A percentile compares a stretch with the other conserved stretches of the same genome.
Evolutionary conservation across 2,329 filamentous ascomycete genomes (phyloP).

Genomic region (Colletotrichum karsti): DNA sequence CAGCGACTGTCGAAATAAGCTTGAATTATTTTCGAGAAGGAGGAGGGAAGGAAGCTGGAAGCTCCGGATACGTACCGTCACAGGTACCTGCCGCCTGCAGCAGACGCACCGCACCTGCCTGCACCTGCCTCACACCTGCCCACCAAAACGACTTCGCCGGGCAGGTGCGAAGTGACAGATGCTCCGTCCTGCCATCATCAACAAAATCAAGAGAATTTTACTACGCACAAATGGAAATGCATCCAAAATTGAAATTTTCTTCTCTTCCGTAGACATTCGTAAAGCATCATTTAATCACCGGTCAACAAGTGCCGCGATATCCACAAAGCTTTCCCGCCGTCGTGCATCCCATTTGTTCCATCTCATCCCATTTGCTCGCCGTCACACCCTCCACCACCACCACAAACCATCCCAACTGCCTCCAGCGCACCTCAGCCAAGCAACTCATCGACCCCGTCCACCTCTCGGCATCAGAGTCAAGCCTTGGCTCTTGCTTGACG

Average conservation of each 20-base stretch:
- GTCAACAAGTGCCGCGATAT: neutral
- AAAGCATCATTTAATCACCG: too few species aligned
- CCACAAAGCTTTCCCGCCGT: neutral
- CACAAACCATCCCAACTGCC: neutral
- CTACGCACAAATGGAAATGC: too few species aligned
- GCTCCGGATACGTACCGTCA: neutral
- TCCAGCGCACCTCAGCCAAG: neutral
- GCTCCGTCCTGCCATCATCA: neutral
- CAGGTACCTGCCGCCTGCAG: neutral
- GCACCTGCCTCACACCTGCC: neutral
- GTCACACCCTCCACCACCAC: neutral
- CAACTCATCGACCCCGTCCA: neutral
- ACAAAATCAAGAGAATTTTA: too few species aligned
- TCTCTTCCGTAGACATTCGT: too few species aligned
- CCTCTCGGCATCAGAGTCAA: neutral
- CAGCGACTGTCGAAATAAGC: conserved; percentile 31
- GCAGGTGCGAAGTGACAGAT: neutral
- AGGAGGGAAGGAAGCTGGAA: neutral
- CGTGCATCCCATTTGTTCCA: neutral
- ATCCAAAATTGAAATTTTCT: too few species aligned
- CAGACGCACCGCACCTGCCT: neutral
- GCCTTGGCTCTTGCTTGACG: neutral
- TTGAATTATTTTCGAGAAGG: conserved; percentile 28
- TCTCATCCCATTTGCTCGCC: neutral
- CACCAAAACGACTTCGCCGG: too few species aligned